Base-by-base conservation (phyloP, 2,329 filamentous ascomycete species). In the Lizonia empirigonia region DNA sequence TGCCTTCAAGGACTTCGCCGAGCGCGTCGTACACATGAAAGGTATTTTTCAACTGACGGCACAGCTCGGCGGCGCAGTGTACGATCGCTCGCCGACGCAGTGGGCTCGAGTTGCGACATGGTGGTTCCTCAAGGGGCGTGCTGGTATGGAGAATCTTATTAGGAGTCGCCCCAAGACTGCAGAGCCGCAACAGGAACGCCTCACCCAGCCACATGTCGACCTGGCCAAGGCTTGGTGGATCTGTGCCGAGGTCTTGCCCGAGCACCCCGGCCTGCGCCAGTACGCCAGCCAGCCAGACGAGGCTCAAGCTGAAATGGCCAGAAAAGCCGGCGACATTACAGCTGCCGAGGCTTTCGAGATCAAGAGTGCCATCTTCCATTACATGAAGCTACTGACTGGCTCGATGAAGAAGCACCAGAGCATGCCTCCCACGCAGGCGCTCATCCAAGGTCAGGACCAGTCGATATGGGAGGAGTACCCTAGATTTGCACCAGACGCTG, bases 101-200 rank as follows among this genome's bases (percentile, higher is more conserved):
- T 87, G 92, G 77, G 79, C 88, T 8, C 82, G 89, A 50, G 87
- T 86, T 19, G 86, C 85, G 3, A 77, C 90, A 0, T 97, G 92
- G 92, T 97, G 92, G 92, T 95, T 96, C 65, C 69, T 96, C 36
- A 88, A 85, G 60, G 92, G 91, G 16, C 86, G 91, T 55, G 84
- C 86, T 65, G 85, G 86, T 8, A 79, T 96, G 42, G 92, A 96
- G 70, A 73, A 76, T 10, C 79, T 87, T 30, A 85, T 95, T 37
- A 82, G 90, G 53, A 85, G 84, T 44, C 81, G 84, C 6, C 81
- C 86, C 23, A 74, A 77, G 27, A 78, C 74, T 33, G 77, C 81
- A 4, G 80, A 85, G 54, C 63, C 58, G 19, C 62, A 81, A 78
- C 57, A 76, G 82, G 78, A 72, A 56, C 69, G 70, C 4, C 70